Evolutionary conservation across 306 rosid species (phyloP), one percentile per base, ranked within the genome.

Genomic region (Lathyrus aphaca): DNA sequence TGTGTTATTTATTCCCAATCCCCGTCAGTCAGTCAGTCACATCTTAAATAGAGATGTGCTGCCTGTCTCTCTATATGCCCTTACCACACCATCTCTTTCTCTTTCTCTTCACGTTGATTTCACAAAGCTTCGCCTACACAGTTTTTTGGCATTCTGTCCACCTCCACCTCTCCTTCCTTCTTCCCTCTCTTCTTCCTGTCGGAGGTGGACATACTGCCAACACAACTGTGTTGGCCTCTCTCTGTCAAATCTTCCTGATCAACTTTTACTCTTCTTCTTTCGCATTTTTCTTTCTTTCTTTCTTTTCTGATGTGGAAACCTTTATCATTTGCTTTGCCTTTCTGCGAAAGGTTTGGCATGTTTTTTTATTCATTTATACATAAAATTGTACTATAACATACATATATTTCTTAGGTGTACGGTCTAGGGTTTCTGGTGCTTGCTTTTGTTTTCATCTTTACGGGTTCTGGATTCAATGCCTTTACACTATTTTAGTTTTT

Each of bases 151-250:
- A 94, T 94, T 94, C 98, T 94, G 98, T 90, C 98, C 95, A 90
- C 98, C 98, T 94, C 97, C 64, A 17, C n/a, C 15, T 0, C 15
- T 3, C 5, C 10, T 9, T 9, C 1, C 0, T 18, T 0, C 2
- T 9, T 9, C 4, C 10, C 4, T n/a, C 0, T 49, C 1, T 13
- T 17, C 12, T 8, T 6, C 8, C 10, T 7, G 30, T 5, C 15
- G 59, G 98, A 93, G 98, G 98, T 93, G 98, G 98, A 55, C 90
- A 90, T 80, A 74, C 89, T 93, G 98, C 88, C 98, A 93, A 93
- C 80, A 50, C 75, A 81, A 62, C 79, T 88, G 84, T 90, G 92
- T 88, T 74, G 62, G 83, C 77, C 73, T 80, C 94, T 82, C 90
- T 93, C 87, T 86, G 91, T 80, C 70, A 90, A 83, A 77, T 89